Percentiles rank a stretch among this genome's conserved stretches.
phyloP scores from a whole-genome alignment of 2,329 filamentous ascomycete species.

The Eutypa lata region DNA sequence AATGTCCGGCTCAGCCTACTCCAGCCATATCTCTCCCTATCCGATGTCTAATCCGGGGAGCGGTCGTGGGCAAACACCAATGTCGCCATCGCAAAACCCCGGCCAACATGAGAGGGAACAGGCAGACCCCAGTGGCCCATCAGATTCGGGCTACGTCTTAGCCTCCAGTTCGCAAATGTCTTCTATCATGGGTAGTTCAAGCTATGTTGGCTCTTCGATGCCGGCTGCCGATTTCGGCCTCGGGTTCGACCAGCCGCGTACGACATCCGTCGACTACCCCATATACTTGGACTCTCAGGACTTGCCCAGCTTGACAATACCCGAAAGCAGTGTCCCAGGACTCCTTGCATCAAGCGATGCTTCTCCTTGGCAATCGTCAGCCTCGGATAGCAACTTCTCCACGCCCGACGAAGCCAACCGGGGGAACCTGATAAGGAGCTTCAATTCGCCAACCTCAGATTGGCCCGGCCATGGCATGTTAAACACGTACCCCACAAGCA shows the following conservation, averaged over 20 bases:
- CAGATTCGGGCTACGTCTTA: constrained; percentile 13
- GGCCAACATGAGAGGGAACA: constrained; percentile 11
- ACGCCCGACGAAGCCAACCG: constrained; percentile 38
- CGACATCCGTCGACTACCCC: constrained; percentile 18
- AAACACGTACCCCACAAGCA: constrained; percentile 9
- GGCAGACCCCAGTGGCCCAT: constrained; percentile 9
- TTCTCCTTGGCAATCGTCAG: constrained; percentile 41
- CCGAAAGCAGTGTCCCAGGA: constrained; percentile 29
- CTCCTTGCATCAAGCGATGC: constrained; percentile 31
- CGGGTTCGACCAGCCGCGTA: constrained; percentile 25
- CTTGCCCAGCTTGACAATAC: constrained; percentile 28
- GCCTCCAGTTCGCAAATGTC: constrained; percentile 15
- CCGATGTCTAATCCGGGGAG: constrained; percentile 12
- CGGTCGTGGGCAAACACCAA: constrained; percentile 19
- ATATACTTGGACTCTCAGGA: constrained; percentile 22
- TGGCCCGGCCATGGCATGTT: constrained; percentile 10
- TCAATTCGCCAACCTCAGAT: constrained; percentile 22
- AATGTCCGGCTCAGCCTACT: constrained; percentile 19
- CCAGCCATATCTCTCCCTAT: constrained; percentile 15
- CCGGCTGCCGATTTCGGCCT: constrained; percentile 18
- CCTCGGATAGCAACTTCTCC: constrained; percentile 46
- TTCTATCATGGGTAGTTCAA: constrained; percentile 19
- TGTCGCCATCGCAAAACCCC: constrained; percentile 21
- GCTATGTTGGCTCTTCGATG: constrained; percentile 2
- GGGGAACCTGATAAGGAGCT: constrained; percentile 11